A percentile compares a stretch with the other conserved stretches of the same genome.
These are phyloP conservation scores for Jackrogersella multiformis DNA, from an alignment of 495 filamentous ascomycete genomes.

Conservation along the genomic window DNA sequence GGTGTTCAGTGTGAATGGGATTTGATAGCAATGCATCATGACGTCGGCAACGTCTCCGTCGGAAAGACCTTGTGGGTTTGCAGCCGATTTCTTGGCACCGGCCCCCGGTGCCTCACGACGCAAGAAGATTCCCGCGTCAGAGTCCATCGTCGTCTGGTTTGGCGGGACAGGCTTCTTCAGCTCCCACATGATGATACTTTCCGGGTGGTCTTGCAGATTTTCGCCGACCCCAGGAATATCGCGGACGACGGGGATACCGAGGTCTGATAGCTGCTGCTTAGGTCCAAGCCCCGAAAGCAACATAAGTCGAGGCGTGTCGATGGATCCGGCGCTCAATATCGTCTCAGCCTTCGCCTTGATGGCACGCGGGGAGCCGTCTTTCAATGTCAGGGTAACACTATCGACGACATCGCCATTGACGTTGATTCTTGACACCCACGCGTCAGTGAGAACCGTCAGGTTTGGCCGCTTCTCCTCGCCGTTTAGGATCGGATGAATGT, in stretches of 20 bases:
- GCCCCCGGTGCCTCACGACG: constrained; percentile 73
- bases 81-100: constrained; percentile 53
- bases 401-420: constrained; percentile 68
- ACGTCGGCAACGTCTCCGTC: constrained; percentile 78
- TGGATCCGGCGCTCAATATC: constrained; percentile 79
- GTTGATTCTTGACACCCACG: constrained; percentile 81
- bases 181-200: constrained; percentile 85
- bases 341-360: constrained; percentile 73
- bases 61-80: constrained; percentile 50
- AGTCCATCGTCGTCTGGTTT: constrained; percentile 86
- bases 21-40: constrained; percentile 95
- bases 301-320: constrained; percentile 79
- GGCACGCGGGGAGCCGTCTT: constrained; percentile 68
- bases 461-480: constrained; percentile 80
- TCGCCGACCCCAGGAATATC: constrained; percentile 82
- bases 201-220: constrained; percentile 81
- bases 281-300: constrained; percentile 81
- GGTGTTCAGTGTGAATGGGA: constrained; percentile 79
- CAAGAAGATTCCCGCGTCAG: constrained; percentile 84
- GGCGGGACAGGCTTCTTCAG: constrained; percentile 77
- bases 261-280: constrained; percentile 67
- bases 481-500: constrained; percentile 83
- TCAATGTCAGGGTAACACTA: constrained; percentile 71
- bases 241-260: constrained; percentile 73
- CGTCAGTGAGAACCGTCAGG: constrained; percentile 79